phyloP scores from a whole-genome alignment of 306 rosid species.

The Vigna unguiculata region DNA sequence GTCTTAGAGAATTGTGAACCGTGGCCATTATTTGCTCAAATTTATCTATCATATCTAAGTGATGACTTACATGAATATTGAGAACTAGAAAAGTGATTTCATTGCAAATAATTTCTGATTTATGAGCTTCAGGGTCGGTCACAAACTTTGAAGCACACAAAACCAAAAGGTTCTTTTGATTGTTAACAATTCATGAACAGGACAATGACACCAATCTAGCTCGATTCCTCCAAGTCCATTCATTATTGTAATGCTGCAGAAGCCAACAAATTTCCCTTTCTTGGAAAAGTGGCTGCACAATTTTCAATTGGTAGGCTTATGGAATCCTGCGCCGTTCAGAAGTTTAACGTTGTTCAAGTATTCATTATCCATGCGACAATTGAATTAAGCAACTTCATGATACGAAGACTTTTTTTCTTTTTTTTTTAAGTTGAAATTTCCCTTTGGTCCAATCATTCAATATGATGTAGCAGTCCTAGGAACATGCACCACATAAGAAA shows the following conservation, averaged over 20 bases:
- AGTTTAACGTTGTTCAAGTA: constrained; percentile 4
- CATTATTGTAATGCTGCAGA: constrained; percentile 9
- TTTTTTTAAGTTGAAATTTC: constrained; percentile 10
- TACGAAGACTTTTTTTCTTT: neutral
- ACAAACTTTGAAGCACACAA: neutral
- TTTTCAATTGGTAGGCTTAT: constrained; percentile 12
- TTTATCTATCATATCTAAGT: neutral
- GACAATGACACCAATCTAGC: neutral
- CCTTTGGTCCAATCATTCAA: constrained; percentile 26
- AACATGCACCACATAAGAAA: constrained; percentile 18
- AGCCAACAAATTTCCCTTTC: constrained; percentile 1
- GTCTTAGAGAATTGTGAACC: neutral
- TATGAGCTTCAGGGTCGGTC: neutral
- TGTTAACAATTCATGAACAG: neutral
- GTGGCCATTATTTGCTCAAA: neutral
- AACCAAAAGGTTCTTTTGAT: neutral
- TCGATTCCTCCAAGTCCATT: neutral
- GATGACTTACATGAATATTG: neutral
- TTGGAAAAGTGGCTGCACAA: constrained; percentile 1
- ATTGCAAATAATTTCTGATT: neutral
- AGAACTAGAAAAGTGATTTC: neutral
- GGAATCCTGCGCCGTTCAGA: constrained; percentile 12
- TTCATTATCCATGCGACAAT: constrained; percentile 27
- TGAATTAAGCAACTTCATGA: neutral
- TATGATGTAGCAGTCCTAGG: constrained; percentile 12